Base-by-base conservation (phyloP, 164 flowering plant species). In the Vitis cinerea region DNA sequence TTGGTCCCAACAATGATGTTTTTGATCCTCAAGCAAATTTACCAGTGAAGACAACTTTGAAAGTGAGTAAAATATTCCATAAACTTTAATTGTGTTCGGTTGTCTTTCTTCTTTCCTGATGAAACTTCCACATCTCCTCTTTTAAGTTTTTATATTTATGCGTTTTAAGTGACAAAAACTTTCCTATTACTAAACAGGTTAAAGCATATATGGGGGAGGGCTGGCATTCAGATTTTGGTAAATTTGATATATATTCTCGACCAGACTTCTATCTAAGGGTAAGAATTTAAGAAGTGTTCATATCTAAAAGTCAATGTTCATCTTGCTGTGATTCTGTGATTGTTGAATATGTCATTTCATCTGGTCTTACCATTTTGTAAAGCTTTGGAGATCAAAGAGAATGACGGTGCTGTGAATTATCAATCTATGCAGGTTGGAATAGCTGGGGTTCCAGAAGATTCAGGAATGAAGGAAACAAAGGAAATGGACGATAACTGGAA, bases 221-320 rank as follows among this genome's bases (percentile, higher is more conserved):
- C 31, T 85, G 88, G 88, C 63, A 69, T 65, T 53, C 67, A 57
- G 88, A 85, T 68, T 85, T 85, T 61, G 56, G 50, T 7, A 79
- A 85, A 63, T 85, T 85, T 50, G 88, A 85, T 74, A 7, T 49
- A 16, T 85, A 60, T 61, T 85, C 88, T 9, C 88, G 86, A n/a
- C 88, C 88, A 14, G 88, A 85, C 67, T 85, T 85, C 75, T 83
- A 83, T 54, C 72, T 79, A 31, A 79, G 78, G 81, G 88, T 85
- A 79, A 14, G 50, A n/a, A 31, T n/a, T 44, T 1, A 53, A 53
- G n/a, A 53, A n/a, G 23, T 37, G n/a, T 47, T 8, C 47, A 10
- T 50, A 61, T 0, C 50, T 14, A 37, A 2, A 37, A 2, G 2
- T 37, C 47, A n/a, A 61, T n/a, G n/a, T 61, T 8, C 23, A 14